Base-by-base conservation (phyloP, 768 basidiomycete genomes). In the Tulasnella sp. region DNA sequence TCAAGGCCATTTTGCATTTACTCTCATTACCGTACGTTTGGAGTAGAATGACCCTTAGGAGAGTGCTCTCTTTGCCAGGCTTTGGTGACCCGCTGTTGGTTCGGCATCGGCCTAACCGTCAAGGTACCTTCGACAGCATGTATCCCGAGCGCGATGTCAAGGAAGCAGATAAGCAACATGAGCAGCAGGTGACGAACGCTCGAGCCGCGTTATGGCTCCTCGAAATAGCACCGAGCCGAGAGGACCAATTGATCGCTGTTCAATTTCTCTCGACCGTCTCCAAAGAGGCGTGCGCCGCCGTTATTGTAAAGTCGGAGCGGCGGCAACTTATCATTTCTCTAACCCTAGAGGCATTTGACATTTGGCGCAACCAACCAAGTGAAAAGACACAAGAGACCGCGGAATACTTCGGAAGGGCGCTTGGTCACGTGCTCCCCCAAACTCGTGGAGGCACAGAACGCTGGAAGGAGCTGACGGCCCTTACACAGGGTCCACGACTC, bases 181-280 rank as follows among this genome's bases (percentile, higher is more conserved):
- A 60, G 14, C 22, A 31, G 2, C 24, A 60, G 58, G 58, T 60
- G 22, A 31, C 58, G 12, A 60, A 60, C 24, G 58, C 58, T 12
- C 58, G 28, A 31, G 58, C 58, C 6, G 58, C 58, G 24, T 60
- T 60, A n/a, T 60, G 58, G 58, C 58, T 60, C 6, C 58, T 60
- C 12, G 22, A 60, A 12, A 31, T 60, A 8, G 28, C 11, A 14
- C 28, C 58, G 6, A 60, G 58, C 28, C 58, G 58, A 14, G 58
- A 60, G 58, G 64, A 69, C 64, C 64, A 69, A 69, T 69, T 37
- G n/a, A 69, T 69, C 28, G 64, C 31, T 16, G 34, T 69, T 18
- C 64, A 37, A 31, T 69, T 69, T 69, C 64, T 69, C 28, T 31
- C 64, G 28, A 69, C 64, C 16, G 11, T 37, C 14, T 37, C 64